Conservation (phyloP, 2,329 filamentous ascomycete species). For the Hymenoscyphus albidus region DNA sequence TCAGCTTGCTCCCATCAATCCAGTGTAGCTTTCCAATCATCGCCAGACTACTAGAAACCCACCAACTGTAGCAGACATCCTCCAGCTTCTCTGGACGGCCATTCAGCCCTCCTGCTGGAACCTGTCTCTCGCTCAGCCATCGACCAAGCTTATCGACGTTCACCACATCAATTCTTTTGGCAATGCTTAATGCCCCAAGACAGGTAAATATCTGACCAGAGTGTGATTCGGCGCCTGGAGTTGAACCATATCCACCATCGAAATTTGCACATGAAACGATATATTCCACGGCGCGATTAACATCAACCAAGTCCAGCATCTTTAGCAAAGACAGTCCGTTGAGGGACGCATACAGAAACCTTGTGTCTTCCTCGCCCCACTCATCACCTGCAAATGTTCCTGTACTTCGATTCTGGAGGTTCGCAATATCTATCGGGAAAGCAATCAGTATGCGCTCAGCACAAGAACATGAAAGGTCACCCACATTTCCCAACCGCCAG, state of each 20-base stretch:
- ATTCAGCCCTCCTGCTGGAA: slow-evolving; percentile 84
- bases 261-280: slow-evolving; percentile 84
- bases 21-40: slow-evolving; percentile 88
- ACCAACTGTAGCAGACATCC: slow-evolving; percentile 99
- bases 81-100: slow-evolving; percentile 92
- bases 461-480: slow-evolving; percentile 33
- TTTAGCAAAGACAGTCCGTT: slow-evolving; percentile 84
- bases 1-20: slow-evolving; percentile 82
- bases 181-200: slow-evolving; percentile 80
- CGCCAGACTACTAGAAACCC: slow-evolving; percentile 87
- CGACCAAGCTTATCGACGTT: slow-evolving; percentile 76
- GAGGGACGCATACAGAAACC: slow-evolving; percentile 87
- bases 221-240: slow-evolving; percentile 89
- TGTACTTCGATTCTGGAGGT: slow-evolving; percentile 72
- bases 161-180: slow-evolving; percentile 74
- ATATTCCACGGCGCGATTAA: slow-evolving; percentile 75
- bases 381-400: slow-evolving; percentile 92
- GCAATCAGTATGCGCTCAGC: slow-evolving; percentile 16
- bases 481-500: slow-evolving; percentile 74
- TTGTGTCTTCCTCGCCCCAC: slow-evolving; percentile 94
- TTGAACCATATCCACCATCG: slow-evolving; percentile 88
- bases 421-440: slow-evolving; percentile 61
- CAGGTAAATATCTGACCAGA: slow-evolving; percentile 96
- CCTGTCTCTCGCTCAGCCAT: slow-evolving; percentile 92
- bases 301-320: slow-evolving; percentile 68